Percentiles rank a stretch among this genome's conserved stretches.
These are phyloP conservation scores for Fusarium citri DNA, from an alignment of 2,329 filamentous ascomycete species.

Conservation along the genomic window DNA sequence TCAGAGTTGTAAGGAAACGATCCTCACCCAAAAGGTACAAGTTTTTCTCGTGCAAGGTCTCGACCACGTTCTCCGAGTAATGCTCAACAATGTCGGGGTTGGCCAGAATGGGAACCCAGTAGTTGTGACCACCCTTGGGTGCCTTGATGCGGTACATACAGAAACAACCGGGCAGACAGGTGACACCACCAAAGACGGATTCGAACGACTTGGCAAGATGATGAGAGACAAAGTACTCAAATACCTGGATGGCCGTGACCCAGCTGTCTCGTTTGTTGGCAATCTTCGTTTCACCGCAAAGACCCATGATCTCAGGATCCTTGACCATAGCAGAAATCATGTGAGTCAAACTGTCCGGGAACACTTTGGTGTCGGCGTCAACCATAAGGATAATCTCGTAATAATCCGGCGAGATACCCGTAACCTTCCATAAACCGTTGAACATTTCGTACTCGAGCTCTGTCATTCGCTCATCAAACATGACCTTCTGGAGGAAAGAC, in stretches of 20 bases:
- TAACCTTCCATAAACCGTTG: conserved; percentile 98
- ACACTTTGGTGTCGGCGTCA: conserved; percentile 98
- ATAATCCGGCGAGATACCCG: conserved; percentile 96
- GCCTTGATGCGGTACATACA: conserved; percentile 99
- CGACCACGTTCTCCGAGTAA: conserved; percentile 98
- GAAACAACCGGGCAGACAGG: conserved; percentile 97
- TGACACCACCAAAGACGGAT: conserved; percentile 98
- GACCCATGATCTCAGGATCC: conserved; percentile 98
- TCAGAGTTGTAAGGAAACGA: conserved; percentile 94
- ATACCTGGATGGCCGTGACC: conserved; percentile 98
- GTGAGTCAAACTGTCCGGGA: conserved; percentile 97
- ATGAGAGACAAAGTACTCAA: conserved; percentile 99
- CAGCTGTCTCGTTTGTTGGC: conserved; percentile 96
- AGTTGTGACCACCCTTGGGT: conserved; percentile 97
- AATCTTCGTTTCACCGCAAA: conserved; percentile 99
- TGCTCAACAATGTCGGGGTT: conserved; percentile 99
- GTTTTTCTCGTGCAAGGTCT: conserved; percentile 98
- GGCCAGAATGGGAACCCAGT: conserved; percentile 98
- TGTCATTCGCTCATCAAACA: conserved; percentile 99
- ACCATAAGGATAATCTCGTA: conserved; percentile 99
- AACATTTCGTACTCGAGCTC: conserved; percentile 99
- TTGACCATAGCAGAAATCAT: conserved; percentile 99
- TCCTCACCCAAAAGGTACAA: conserved; percentile 91
- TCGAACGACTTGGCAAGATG: conserved; percentile 98
- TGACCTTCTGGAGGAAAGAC: conserved; percentile 99